phyloP scores from a whole-genome alignment of 1,139 yeast species.

The Yamadazyma dendronema region DNA sequence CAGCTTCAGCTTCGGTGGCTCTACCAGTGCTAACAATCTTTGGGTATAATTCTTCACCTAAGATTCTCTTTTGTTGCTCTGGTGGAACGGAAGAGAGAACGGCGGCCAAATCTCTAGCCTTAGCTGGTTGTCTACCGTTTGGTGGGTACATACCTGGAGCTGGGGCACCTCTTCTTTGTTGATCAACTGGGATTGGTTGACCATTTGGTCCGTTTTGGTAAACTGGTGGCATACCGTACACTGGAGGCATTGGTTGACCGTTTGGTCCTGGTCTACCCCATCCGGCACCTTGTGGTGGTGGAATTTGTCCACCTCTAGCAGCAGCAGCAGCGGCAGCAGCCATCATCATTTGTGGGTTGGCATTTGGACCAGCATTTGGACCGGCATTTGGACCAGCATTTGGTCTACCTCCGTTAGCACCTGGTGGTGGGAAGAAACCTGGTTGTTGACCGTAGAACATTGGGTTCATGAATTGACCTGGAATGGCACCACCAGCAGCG shows the following conservation, averaged over 20 bases:
- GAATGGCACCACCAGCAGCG: constrained; percentile 85
- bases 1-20: constrained; percentile 86
- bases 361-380: constrained; percentile 31
- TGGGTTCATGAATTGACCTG: constrained; percentile 95
- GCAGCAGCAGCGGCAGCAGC: constrained; percentile 9
- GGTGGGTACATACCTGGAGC: constrained; percentile 38
- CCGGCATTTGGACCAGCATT: constrained; percentile 27
- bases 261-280: constrained; percentile 59
- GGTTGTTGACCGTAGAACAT: constrained; percentile 92
- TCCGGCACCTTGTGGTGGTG: constrained; percentile 60
- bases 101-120: constrained; percentile 52
- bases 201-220: constrained; percentile 44
- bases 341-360: constrained; percentile 85
- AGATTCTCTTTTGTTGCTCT: constrained; percentile 93
- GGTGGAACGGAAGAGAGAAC: constrained; percentile 64
- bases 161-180: constrained; percentile 24
- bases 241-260: constrained; percentile 77
- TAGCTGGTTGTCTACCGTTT: constrained; percentile 38
- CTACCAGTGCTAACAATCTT: constrained; percentile 89
- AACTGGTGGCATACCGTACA: constrained; percentile 83
- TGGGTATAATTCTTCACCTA: constrained; percentile 97
- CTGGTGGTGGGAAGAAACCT: constrained; percentile 65
- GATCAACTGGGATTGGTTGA: constrained; percentile 27
- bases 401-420: constrained; percentile 60
- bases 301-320: constrained; percentile 57